Base-by-base conservation (phyloP, 192 early-diverging fungal genomes). In the Podila minutissima region DNA sequence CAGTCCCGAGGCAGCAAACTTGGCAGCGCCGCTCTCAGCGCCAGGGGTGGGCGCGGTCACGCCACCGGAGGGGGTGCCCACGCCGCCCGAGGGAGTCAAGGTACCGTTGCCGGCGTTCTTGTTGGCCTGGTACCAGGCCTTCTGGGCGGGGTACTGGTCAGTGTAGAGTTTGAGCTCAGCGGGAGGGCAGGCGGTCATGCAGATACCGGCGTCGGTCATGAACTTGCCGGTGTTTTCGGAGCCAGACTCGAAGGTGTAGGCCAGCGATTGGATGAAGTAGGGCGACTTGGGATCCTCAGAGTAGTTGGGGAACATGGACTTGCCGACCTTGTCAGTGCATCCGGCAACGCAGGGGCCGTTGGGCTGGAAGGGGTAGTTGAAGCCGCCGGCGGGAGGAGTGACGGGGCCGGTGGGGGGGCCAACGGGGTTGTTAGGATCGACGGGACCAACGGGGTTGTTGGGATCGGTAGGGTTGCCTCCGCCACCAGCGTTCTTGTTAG, bases 241-340 rank as follows among this genome's bases (percentile, higher is more conserved):
- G 15, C 72, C 72, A 33, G 58, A 29, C 46, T 74, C 72, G 46
- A 74, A 74, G 29, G 65, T 67, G 49, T n/a, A 62, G 3, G 65
- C 19, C 9, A 74, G 24, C 26, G 72, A 74, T 33, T 74, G 41
- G 33, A 74, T 59, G 20, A 74, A 74, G 72, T 74, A 67, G n/a
- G 72, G 59, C 0, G 72, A 74, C 59, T 66, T 67, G 38, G 72
- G 72, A n/a, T 74, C 72, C 64, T 74, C 72, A 62, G 72, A 67
- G 65, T 67, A 74, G 41, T 67, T 62, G 24, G 72, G 65, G 59
- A 74, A 62, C 64, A 67, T 66, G 7, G 38, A 31, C 59, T 74
- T 74, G 9, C 72, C 72, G 28, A 62, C 58, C 64, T 66, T 33
- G 65, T 60, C 51, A 20, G 57, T 74, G 65, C 72, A 74, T 1